Conservation (phyloP, 192 early-diverging fungal species). For the Podila epicladia region DNA sequence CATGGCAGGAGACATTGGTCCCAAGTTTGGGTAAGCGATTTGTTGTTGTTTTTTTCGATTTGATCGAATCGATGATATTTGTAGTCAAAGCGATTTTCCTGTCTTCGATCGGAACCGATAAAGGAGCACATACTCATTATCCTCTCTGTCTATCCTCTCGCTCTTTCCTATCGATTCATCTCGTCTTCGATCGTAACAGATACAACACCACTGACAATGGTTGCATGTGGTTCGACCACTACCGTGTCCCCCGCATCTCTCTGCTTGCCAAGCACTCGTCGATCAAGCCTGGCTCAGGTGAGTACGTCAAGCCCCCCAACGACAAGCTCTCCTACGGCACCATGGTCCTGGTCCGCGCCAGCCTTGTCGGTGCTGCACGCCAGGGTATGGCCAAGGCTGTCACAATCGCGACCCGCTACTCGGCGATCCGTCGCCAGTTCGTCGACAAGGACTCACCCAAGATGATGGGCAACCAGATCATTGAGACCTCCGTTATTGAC, state of each 20-base stretch:
- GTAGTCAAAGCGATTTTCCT: conserved; percentile 12
- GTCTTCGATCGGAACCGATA: neutral
- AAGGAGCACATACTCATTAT: neutral
- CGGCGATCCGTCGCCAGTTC: conserved; percentile 78
- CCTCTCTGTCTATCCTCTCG: neutral
- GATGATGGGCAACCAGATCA: conserved; percentile 35
- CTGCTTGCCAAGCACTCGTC: conserved; percentile 80
- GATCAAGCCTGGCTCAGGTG: conserved; percentile 72
- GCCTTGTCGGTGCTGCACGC: conserved; percentile 70
- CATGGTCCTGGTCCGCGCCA: conserved; percentile 86
- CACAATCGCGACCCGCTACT: conserved; percentile 77
- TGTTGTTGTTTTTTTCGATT: conserved; percentile 27
- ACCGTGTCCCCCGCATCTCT: conserved; percentile 80
- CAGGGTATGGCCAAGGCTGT: conserved; percentile 74
- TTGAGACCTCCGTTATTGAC: conserved; percentile 78
- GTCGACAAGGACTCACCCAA: conserved; percentile 62
- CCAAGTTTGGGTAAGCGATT: conserved; percentile 77
- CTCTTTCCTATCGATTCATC: conserved; percentile 11
- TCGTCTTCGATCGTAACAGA: conserved; percentile 38
- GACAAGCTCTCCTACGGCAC: conserved; percentile 86
- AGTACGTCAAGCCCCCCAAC: conserved; percentile 77
- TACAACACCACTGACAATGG: conserved; percentile 89
- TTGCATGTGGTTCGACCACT: conserved; percentile 83
- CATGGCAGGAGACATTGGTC: conserved; percentile 86
- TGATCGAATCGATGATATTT: conserved; percentile 78